These are phyloP conservation scores for Kwoniella europaea DNA, from an alignment of 768 basidiomycete species.

Conservation along the genomic window DNA sequence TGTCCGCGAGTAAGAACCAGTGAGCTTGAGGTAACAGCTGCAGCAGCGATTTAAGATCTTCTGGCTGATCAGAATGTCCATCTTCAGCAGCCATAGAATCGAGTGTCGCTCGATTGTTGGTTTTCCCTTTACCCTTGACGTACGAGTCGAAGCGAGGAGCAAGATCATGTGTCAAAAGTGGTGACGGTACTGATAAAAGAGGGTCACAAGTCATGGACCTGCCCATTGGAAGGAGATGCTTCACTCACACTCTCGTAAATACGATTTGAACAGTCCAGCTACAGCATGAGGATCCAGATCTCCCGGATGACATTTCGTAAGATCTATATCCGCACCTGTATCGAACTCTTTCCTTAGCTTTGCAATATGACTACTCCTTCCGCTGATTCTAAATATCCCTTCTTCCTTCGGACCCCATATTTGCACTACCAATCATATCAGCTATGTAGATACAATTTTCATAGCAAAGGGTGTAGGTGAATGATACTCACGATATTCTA, in stretches of 20 bases:
- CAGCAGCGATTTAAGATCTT: constrained; percentile 69
- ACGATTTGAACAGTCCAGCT: constrained; percentile 89
- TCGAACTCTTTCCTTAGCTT: constrained; percentile 81
- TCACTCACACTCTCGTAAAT: constrained; percentile 85
- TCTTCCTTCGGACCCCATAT: constrained; percentile 58
- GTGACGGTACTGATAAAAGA: constrained; percentile 73
- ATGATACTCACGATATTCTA: constrained; percentile 57
- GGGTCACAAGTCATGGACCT: no score
- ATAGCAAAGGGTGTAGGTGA: no score
- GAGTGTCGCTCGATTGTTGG: constrained; percentile 61
- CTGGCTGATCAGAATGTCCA: constrained; percentile 46
- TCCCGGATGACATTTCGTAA: constrained; percentile 75
- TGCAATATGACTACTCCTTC: constrained; percentile 77
- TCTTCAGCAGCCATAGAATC: constrained; percentile 17
- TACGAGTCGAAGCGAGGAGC: constrained; percentile 79
- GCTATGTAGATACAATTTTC: no score
- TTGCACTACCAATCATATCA: constrained; percentile 31
- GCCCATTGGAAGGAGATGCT: no score
- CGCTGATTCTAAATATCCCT: constrained; percentile 70
- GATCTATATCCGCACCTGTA: constrained; percentile 85
- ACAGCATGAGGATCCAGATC: constrained; percentile 95
- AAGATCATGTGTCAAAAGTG: constrained; percentile 75
- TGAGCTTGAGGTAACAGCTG: constrained; percentile 76
- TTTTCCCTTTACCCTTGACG: constrained; percentile 60
- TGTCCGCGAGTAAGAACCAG: constrained; percentile 79